Base-by-base conservation (phyloP, 2,329 filamentous ascomycete species). In the Zymoseptoria crescenta region DNA sequence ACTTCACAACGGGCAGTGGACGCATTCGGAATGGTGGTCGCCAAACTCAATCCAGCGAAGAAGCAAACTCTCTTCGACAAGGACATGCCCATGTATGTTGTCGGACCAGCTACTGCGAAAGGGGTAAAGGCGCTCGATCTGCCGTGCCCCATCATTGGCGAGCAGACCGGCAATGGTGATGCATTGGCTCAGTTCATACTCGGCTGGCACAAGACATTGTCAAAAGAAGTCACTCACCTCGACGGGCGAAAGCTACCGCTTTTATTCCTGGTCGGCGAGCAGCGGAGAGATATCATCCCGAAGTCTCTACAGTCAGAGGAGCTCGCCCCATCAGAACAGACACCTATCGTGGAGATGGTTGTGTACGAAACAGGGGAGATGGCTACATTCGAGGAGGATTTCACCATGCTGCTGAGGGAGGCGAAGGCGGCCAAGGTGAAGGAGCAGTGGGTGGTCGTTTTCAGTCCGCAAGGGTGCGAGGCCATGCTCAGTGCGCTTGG, bases 201-300 rank as follows among this genome's bases (percentile, higher is more conserved):
- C 5, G 75, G 85, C 2, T 88, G 96, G 71, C 96, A 96, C 70
- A 83, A 81, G 56, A 59, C 60, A 7, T 62, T 79, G 9, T 68
- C 69, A 29, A 59, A 27, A 28, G 66, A 65, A 48, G 66, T 66
- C 19, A 69, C 67, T 29, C 65, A 65, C 59, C 56, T 71, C 4
- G 64, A 71, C n/a, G 68, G 68, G 7, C 53, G 57, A 13, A 84
- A 84, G 67, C 85, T 81, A 0, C 82, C 87, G 0, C 73, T 97
- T 4, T 76, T 97, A 0, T 99, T 97, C 72, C 81, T 95, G 13
- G 91, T 96, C 0, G 94, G 94, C 20, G 93, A 96, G 71, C 89
- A 92, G 71, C 83, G 91, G 57, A 80, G 94, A 51, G 94, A 97
- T 72, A 85, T 96, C 64, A 96, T 99, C 63, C 92, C 94, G 1